Conservation (phyloP, 768 basidiomycete species). For the Lentinus brumalis region DNA sequence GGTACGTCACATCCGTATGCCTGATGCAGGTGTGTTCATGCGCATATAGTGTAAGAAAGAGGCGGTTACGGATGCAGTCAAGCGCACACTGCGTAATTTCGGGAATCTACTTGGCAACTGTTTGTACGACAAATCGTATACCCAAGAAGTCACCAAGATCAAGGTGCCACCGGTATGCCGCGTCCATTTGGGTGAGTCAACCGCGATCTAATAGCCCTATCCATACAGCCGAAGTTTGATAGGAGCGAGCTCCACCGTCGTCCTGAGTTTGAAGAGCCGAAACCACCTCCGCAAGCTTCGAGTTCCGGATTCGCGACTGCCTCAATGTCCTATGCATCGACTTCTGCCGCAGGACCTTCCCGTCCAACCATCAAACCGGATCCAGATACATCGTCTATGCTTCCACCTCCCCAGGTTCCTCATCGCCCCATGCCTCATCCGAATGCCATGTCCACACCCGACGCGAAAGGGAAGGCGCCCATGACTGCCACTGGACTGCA, state of each 20-base stretch:
- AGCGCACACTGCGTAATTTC: slow-evolving; percentile 88
- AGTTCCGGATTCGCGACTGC: slow-evolving; percentile 11
- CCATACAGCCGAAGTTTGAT: slow-evolving; percentile 64
- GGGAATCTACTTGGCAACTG: slow-evolving; percentile 96
- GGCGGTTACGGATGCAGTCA: slow-evolving; percentile 92
- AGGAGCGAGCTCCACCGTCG: slow-evolving; percentile 66
- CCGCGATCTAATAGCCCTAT: too few relatives aligned
- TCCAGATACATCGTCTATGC: slow-evolving; percentile 10
- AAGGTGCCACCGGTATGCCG: slow-evolving; percentile 74
- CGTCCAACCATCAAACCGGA: slow-evolving; percentile 15
- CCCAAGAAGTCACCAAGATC: slow-evolving; percentile 83
- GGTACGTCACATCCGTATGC: slow-evolving; percentile 45
- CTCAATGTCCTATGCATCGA: not conserved
- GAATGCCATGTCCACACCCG: slow-evolving; percentile 15
- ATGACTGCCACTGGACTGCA: slow-evolving; percentile 26
- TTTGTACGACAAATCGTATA: slow-evolving; percentile 92
- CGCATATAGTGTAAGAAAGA: slow-evolving; percentile 92
- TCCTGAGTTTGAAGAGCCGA: slow-evolving; percentile 63
- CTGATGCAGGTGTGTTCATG: not conserved
- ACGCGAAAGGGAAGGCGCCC: slow-evolving; percentile 14
- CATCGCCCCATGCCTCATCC: not conserved
- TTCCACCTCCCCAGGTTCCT: slow-evolving; percentile 41
- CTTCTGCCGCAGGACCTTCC: slow-evolving; percentile 3
- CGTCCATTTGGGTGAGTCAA: slow-evolving; percentile 15
- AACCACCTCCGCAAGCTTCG: slow-evolving; percentile 26